Evolutionary conservation across 805 yeast genomes (phyloP), one percentile per base, ranked within the genome.

Genomic region (Blastobotrys muscicola): DNA sequence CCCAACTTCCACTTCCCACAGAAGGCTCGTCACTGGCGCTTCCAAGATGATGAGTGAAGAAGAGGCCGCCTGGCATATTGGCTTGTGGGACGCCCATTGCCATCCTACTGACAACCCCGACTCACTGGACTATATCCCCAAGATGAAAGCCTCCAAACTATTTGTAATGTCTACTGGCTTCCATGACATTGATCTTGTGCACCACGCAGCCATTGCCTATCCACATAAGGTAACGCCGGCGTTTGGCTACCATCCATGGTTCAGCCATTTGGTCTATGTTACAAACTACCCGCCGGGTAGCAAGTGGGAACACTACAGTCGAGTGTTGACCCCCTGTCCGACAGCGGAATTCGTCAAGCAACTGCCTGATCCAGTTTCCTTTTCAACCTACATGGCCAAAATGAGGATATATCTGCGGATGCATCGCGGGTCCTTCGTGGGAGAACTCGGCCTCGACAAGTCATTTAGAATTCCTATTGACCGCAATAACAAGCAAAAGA

Each of bases 381-480:
- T 85, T 1, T 45, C 54, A 1, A 51, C 54, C 1, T 69, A 71
- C 45, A 26, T 74, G 3, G 44, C 39, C 1, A 43, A 46, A 13
- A 58, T 80, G 26, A 55, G 60, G 14, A 20, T 30, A 3, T 63
- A 64, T 32, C 47, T 78, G 5, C 13, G 39, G 0, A 41, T 49
- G 10, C 52, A 56, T 42, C 62, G 65, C 1, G 9, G 45, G n/a
- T 62, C 68, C 1, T 72, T 84, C 9, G 68, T 90, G 8, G 98
- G 98, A 0, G 98, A 90, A 54, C 72, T 86, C n/a, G 98, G 98
- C 0, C 64, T 92, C 2, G 98, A 90, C 59, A 83, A 80, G 59
- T 56, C 76, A 29, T 84, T 85, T 55, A 61, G 84, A 32, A 59
- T 89, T 3, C 94, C 94, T 2, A 6, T 20, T 20, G 26, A 20